These are phyloP conservation scores for Candida methanosorbosa DNA, from an alignment of 805 yeast genomes.

Conservation along the genomic window DNA sequence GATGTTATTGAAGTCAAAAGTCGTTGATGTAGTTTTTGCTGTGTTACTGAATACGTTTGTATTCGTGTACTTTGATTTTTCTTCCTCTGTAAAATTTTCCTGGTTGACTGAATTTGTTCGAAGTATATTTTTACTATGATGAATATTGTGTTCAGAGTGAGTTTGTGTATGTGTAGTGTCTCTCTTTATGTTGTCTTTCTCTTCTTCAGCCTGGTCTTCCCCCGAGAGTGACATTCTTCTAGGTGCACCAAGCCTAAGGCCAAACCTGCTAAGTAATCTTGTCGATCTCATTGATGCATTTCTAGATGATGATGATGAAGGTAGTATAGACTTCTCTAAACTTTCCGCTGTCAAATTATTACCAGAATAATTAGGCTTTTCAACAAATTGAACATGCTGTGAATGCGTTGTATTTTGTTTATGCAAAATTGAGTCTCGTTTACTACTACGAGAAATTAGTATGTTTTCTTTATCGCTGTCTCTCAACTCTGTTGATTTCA, in stretches of 20 bases:
- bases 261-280: conserved; percentile 27
- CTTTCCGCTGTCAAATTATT: background rate
- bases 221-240: conserved; percentile 28
- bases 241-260: conserved; percentile 46
- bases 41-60: conserved; percentile 9
- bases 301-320: background rate
- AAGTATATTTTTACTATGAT: background rate
- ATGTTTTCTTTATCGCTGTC: conserved; percentile 2
- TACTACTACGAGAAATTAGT: too few species aligned
- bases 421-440: background rate
- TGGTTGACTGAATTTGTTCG: too few species aligned
- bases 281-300: conserved; percentile 9
- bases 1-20: background rate
- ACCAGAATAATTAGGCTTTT: too few species aligned
- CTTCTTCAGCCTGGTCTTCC: conserved; percentile 12
- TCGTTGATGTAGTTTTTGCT: background rate
- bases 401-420: background rate
- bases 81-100: too few species aligned
- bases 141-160: background rate
- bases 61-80: conserved; percentile 5
- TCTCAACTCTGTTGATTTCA: conserved; percentile 1
- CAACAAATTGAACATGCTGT: background rate
- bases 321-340: background rate
- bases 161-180: background rate
- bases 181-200: conserved; percentile 5